Evolutionary conservation across 345 rosid genomes (phyloP).

Genomic region (Gossypium arboreum): DNA sequence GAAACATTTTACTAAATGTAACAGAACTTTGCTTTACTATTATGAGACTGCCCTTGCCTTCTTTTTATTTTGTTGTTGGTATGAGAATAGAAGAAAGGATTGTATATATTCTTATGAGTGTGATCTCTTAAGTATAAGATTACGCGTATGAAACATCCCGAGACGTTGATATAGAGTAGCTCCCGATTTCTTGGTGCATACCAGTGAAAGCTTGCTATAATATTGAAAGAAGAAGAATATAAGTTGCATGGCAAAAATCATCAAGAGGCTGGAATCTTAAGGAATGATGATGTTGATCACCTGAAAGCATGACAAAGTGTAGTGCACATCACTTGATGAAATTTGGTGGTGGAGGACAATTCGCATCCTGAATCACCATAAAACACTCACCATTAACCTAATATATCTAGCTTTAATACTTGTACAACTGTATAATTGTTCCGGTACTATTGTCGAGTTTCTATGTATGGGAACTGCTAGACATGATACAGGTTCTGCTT

Average conservation of each 20-base stretch:
- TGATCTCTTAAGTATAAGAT: neutral
- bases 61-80: neutral
- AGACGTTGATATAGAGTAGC: neutral
- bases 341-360: constrained; percentile 84
- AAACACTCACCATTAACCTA: neutral
- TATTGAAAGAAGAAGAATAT: neutral
- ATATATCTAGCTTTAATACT: neutral
- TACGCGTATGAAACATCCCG: neutral
- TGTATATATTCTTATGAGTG: neutral
- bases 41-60: neutral
- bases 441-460: neutral
- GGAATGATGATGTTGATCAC: constrained; percentile 24
- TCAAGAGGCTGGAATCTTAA: neutral
- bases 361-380: constrained; percentile 49
- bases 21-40: neutral
- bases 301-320: constrained; percentile 61
- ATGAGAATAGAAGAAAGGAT: neutral
- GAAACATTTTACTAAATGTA: neutral
- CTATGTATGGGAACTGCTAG: neutral
- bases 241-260: neutral
- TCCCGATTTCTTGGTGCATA: neutral
- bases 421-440: neutral
- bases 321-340: constrained; percentile 67
- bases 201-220: neutral
- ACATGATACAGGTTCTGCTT: no score